Evolutionary conservation across 805 yeast genomes (phyloP).

Genomic region (Saccharomycopsis lassenensis): DNA sequence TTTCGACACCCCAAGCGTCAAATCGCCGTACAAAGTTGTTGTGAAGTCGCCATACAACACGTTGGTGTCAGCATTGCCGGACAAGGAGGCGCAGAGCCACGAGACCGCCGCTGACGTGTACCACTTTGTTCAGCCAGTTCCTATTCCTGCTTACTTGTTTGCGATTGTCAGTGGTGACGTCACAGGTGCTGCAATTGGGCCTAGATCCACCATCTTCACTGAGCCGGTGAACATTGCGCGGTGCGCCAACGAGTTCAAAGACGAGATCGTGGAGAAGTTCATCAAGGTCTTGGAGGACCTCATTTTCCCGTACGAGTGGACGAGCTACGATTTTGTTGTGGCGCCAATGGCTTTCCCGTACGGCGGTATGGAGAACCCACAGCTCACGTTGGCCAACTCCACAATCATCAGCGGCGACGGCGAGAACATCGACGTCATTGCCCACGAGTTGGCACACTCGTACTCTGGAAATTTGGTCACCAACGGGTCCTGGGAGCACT

Average conservation of each 20-base stretch:
- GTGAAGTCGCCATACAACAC: conserved; percentile 58
- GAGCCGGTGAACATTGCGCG: conserved; percentile 60
- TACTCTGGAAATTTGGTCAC: conserved; percentile 92
- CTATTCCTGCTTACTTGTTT: conserved; percentile 76
- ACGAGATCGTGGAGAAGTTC: conserved; percentile 67
- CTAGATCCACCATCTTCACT: conserved; percentile 72
- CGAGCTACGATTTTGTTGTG: conserved; percentile 66
- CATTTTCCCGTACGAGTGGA: conserved; percentile 78
- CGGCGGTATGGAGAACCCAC: conserved; percentile 95
- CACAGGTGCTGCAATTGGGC: conserved; percentile 59
- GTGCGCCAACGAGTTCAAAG: conserved; percentile 70
- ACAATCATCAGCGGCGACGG: conserved; percentile 78
- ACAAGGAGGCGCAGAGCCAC: conserved; percentile 18
- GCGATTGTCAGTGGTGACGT: conserved; percentile 83
- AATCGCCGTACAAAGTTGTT: conserved; percentile 48
- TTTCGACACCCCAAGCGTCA: conserved; percentile 83
- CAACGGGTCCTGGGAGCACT: conserved; percentile 85
- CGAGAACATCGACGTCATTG: conserved; percentile 79
- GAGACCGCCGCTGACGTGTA: conserved; percentile 25
- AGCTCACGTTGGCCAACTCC: conserved; percentile 85
- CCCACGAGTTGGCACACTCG: conserved; percentile 87
- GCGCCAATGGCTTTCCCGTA: conserved; percentile 74
- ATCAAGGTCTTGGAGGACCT: conserved; percentile 66
- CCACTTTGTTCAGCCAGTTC: conserved; percentile 59
- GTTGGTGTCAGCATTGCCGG: conserved; percentile 60